Evolutionary conservation across 345 rosid genomes (phyloP), one percentile per base, ranked within the genome.

Genomic region (Pugionium cornutum): DNA sequence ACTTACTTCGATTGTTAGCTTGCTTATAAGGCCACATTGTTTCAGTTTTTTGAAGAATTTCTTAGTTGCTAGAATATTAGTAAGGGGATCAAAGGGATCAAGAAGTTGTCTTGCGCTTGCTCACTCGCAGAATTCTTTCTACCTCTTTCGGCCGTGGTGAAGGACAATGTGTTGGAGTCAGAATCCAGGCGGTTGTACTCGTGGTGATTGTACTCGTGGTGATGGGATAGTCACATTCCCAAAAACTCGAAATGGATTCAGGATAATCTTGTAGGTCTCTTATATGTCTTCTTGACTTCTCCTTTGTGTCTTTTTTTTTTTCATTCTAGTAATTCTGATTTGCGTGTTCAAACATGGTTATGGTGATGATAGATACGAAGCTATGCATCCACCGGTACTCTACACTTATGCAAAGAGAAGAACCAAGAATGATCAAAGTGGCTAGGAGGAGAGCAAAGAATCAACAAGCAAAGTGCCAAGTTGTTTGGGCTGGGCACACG

Each of bases 201-300:
- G 1, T 95, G 99, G 99, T 95, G 97, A 97, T 95, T 68, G 73
- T 95, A 95, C 51, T 95, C 99, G 1, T 95, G 99, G 99, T 95
- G 97, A 97, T 95, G n/a, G n/a, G n/a, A 89, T 79, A 95, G 99
- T 81, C 97, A 95, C 82, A 67, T 79, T 45, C 99, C 99, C 18
- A 91, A 87, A 72, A 95, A 91, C 84, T 95, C 97, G 4, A 95
- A 89, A 81, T 95, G 99, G 99, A 97, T 95, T 75, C 99, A 91
- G 54, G 97, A 91, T 8, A 95, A 95, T 87, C 96, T 92, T 62
- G 83, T 88, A 76, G 98, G 98, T 89, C 45, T 11, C 30, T 2
- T 35, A 9, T 35, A 9, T 43, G 7, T 28, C 8, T 49, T 18
- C 52, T 66, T 40, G 49, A 36, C 25, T 46, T 48, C 29, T 36